Conservation (phyloP, 2,329 filamentous ascomycete genomes). For the Pestalotiopsis sp. region DNA sequence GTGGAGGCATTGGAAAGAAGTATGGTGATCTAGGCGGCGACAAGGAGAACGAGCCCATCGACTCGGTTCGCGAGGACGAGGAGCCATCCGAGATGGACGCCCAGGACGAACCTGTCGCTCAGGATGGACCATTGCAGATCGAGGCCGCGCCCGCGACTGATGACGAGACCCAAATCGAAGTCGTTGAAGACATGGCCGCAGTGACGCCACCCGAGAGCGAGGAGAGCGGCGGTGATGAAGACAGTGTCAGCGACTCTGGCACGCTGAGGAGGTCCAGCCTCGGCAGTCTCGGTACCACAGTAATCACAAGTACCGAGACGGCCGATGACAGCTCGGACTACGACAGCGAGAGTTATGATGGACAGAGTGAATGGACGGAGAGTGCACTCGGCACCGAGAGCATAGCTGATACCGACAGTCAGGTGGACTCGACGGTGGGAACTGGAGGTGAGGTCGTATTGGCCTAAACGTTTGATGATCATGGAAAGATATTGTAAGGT, state of each 20-base stretch:
- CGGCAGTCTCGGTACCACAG: slow-evolving; percentile 42
- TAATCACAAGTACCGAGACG: slow-evolving; percentile 39
- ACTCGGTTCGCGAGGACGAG: slow-evolving; percentile 60
- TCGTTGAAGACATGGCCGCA: slow-evolving; percentile 18
- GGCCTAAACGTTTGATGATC: slow-evolving; percentile 18
- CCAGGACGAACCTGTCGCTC: slow-evolving; percentile 21
- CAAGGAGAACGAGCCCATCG: slow-evolving; percentile 61
- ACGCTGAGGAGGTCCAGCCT: slow-evolving; percentile 52
- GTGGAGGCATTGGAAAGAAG: slow-evolving; percentile 41
- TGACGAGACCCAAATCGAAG: slow-evolving; percentile 31
- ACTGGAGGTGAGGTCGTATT: slow-evolving; percentile 40
- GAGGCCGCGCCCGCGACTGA: slow-evolving; percentile 18
- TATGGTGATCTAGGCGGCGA: slow-evolving; percentile 51
- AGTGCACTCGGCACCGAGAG: slow-evolving; percentile 33
- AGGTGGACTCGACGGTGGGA: slow-evolving; percentile 23
- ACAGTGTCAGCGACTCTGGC: slow-evolving; percentile 52
- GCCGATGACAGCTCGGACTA: slow-evolving; percentile 33
- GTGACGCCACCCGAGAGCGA: slow-evolving; percentile 13
- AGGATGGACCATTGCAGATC: background rate
- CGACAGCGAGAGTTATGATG: slow-evolving; percentile 38
- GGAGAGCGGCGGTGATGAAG: slow-evolving; percentile 27
- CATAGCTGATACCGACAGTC: slow-evolving; percentile 31
- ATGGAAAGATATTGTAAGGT: background rate
- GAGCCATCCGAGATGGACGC: slow-evolving; percentile 39
- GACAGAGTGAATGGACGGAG: slow-evolving; percentile 52